Conservation (phyloP, 257 asterid species). For the Apocynum venetum region DNA sequence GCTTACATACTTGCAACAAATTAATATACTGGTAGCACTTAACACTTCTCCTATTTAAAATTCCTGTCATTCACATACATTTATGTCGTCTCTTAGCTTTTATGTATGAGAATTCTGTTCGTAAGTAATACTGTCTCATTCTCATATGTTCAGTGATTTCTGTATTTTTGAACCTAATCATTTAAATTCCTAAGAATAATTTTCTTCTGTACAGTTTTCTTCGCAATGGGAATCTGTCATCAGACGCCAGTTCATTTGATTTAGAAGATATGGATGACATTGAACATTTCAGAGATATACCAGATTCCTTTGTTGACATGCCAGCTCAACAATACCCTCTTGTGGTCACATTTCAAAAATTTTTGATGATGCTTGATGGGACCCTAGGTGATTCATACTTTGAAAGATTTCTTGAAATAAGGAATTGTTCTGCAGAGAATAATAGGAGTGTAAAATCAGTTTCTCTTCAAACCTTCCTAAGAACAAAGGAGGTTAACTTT, state of each 20-base stretch:
- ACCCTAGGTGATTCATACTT: conserved; percentile 51
- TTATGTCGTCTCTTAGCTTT: neutral
- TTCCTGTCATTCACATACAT: neutral
- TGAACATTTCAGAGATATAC: conserved; percentile 46
- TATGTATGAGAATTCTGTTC: neutral
- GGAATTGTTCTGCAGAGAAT: conserved; percentile 20
- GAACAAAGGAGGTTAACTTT: conserved; percentile 52
- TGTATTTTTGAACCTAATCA: neutral
- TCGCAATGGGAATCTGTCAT: conserved; percentile 15
- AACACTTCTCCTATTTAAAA: neutral
- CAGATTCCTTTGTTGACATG: conserved; percentile 48
- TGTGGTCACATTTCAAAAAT: conserved; percentile 62
- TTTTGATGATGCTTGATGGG: conserved; percentile 72
- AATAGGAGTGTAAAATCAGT: conserved; percentile 28
- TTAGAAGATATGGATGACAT: conserved; percentile 48
- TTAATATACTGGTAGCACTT: neutral
- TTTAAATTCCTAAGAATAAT: neutral
- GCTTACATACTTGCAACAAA: neutral
- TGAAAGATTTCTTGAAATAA: conserved; percentile 37
- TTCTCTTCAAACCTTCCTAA: conserved; percentile 41
- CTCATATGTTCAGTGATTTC: neutral
- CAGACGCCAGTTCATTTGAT: conserved; percentile 22
- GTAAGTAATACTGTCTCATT: neutral
- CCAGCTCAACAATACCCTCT: conserved; percentile 48
- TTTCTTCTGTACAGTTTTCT: conserved; percentile 36